phyloP scores from a whole-genome alignment of 148 eudicot species.

The Amaranthus hypochondriacus region DNA sequence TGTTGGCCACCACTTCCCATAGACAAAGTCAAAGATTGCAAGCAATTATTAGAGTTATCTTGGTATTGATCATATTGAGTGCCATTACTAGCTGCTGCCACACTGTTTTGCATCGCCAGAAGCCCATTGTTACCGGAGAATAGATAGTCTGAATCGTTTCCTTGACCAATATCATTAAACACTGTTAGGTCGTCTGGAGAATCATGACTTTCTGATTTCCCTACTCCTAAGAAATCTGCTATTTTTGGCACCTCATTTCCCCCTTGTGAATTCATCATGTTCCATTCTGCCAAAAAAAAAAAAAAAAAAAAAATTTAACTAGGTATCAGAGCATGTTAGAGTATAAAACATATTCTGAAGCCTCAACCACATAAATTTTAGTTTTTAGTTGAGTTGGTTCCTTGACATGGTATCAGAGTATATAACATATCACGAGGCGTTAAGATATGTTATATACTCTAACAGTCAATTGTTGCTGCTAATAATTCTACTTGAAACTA shows the following conservation, averaged over 20 bases:
- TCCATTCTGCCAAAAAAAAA: constrained; percentile 52
- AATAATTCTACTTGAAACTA: too few relatives aligned
- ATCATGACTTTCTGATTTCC: constrained; percentile 64
- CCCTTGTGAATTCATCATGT: constrained; percentile 53
- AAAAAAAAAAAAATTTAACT: neutral
- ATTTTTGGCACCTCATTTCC: constrained; percentile 68
- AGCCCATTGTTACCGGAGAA: constrained; percentile 41
- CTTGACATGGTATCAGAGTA: too few relatives aligned
- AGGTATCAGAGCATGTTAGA: neutral
- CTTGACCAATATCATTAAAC: constrained; percentile 45
- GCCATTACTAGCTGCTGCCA: constrained; percentile 15
- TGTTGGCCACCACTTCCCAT: constrained; percentile 74
- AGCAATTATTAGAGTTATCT: constrained; percentile 58
- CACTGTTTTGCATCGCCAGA: constrained; percentile 37
- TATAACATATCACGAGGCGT: too few relatives aligned
- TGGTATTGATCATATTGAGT: constrained; percentile 44
- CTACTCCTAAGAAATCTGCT: constrained; percentile 88
- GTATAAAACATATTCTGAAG: neutral
- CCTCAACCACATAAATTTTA: too few relatives aligned
- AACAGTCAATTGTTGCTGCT: too few relatives aligned
- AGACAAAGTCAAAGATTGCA: constrained; percentile 79
- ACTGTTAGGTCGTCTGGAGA: constrained; percentile 51
- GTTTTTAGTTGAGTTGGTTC: too few relatives aligned
- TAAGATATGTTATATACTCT: too few relatives aligned
- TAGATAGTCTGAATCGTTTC: constrained; percentile 46